These are phyloP conservation scores for Pholiota conissans DNA, from an alignment of 768 basidiomycete species.

Conservation along the genomic window DNA sequence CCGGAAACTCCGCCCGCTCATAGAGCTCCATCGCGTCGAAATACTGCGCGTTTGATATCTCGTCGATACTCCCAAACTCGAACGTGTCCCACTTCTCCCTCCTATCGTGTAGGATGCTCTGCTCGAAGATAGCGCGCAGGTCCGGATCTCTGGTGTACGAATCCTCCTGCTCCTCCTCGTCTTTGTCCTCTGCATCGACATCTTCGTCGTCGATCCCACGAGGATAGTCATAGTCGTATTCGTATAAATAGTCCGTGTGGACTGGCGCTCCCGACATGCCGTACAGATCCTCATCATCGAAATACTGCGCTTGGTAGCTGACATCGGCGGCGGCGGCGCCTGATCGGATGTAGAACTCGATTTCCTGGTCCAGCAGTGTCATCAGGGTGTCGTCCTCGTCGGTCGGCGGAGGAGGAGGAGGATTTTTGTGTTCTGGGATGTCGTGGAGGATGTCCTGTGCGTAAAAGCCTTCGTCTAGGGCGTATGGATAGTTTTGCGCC, in stretches of 20 bases:
- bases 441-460: not conserved
- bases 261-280: not conserved
- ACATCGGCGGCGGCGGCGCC: not conserved
- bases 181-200: too few species aligned
- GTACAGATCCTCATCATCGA: slow-evolving; percentile 4
- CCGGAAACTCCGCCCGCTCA: slow-evolving; percentile 5
- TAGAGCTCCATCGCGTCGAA: slow-evolving; percentile 19
- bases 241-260: too few species aligned
- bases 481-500: not conserved
- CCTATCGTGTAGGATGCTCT: not conserved
- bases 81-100: not conserved
- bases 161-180: slow-evolving; percentile 2
- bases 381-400: not conserved
- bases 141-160: not conserved
- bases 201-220: slow-evolving; percentile 3
- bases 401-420: too few species aligned
- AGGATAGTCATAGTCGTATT: slow-evolving; percentile 9
- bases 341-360: not conserved
- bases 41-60: slow-evolving; percentile 4
- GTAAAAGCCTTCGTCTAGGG: not conserved
- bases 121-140: not conserved
- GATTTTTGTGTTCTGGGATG: not conserved
- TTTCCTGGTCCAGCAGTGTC: not conserved
- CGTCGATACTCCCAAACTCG: not conserved
- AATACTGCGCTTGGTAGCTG: slow-evolving; percentile 7